These are phyloP conservation scores for Wickerhamomyces chambardii DNA, from an alignment of 805 yeast genomes.

Conservation along the genomic window DNA sequence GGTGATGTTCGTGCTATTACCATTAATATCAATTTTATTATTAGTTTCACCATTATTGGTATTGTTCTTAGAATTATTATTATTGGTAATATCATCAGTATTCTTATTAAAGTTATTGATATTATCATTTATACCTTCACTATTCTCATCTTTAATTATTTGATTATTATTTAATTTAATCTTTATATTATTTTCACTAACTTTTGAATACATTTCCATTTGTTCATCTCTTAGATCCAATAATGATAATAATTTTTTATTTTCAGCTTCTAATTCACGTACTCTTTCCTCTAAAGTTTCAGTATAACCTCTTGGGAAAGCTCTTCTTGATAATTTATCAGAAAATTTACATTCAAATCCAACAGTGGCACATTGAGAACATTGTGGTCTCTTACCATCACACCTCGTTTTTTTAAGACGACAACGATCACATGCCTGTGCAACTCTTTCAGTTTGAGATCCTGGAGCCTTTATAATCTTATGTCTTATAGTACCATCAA, in stretches of 20 bases:
- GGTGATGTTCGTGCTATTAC: too few relatives aligned
- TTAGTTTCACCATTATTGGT: too few relatives aligned
- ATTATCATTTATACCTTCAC: too few relatives aligned
- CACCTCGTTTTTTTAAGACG: conserved; percentile 73
- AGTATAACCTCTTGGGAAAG: conserved; percentile 89
- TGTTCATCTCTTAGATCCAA: conserved; percentile 59
- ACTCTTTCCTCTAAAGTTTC: conserved; percentile 84
- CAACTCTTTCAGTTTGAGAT: conserved; percentile 55
- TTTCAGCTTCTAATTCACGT: conserved; percentile 79
- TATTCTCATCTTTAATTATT: too few relatives aligned
- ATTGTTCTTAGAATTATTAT: too few relatives aligned
- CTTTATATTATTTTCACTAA: conserved; percentile 1
- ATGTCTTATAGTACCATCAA: not conserved
- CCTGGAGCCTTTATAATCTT: conserved; percentile 67
- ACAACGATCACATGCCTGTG: conserved; percentile 91
- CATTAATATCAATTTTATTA: too few relatives aligned
- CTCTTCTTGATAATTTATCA: conserved; percentile 76
- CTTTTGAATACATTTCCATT: conserved; percentile 30
- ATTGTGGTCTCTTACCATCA: conserved; percentile 64
- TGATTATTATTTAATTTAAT: too few relatives aligned
- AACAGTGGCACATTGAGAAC: conserved; percentile 75
- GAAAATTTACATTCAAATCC: conserved; percentile 88
- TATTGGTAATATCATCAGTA: too few relatives aligned
- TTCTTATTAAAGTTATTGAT: too few relatives aligned
- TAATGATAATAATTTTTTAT: conserved; percentile 55